A percentile compares a stretch with the other conserved stretches of the same genome.
phyloP scores from a whole-genome alignment of 352 stramenopile genomes.

The Globisporangium radiosum region DNA sequence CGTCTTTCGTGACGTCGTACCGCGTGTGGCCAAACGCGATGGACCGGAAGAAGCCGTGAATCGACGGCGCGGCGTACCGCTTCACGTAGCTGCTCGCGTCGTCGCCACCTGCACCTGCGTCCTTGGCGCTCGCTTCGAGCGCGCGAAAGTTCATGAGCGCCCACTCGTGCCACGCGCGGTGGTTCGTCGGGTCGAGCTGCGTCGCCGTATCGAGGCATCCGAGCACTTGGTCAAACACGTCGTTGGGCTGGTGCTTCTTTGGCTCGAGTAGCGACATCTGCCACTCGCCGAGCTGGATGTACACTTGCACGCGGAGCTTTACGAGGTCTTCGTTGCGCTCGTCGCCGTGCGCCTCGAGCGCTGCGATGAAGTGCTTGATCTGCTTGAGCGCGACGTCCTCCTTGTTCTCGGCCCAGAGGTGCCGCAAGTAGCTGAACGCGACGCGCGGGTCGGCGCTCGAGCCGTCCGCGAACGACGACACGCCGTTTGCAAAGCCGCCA shows the following conservation, averaged over 20 bases:
- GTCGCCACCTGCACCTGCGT: constrained; percentile 11
- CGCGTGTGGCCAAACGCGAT: constrained; percentile 95
- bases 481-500: constrained; percentile 44
- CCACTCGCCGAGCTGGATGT: constrained; percentile 83
- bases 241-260: constrained; percentile 50
- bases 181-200: constrained; percentile 85
- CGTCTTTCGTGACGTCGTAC: constrained; percentile 95
- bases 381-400: constrained; percentile 79
- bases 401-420: constrained; percentile 77
- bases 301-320: constrained; percentile 75
- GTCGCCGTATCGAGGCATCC: constrained; percentile 79
- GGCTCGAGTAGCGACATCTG: constrained; percentile 75
- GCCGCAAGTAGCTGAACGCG: constrained; percentile 73
- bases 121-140: constrained; percentile 55
- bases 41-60: constrained; percentile 97
- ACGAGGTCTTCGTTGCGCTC: constrained; percentile 65
- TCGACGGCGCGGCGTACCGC: constrained; percentile 88
- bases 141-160: constrained; percentile 96
- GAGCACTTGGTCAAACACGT: constrained; percentile 72
- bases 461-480: constrained; percentile 56
- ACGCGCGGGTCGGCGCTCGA: constrained; percentile 68
- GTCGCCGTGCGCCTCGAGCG: constrained; percentile 60
- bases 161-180: constrained; percentile 98
- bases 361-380: constrained; percentile 81
- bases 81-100: constrained; percentile 37